Conservation (phyloP, 2,329 filamentous ascomycete genomes). For the Emydomyces testavorans region DNA sequence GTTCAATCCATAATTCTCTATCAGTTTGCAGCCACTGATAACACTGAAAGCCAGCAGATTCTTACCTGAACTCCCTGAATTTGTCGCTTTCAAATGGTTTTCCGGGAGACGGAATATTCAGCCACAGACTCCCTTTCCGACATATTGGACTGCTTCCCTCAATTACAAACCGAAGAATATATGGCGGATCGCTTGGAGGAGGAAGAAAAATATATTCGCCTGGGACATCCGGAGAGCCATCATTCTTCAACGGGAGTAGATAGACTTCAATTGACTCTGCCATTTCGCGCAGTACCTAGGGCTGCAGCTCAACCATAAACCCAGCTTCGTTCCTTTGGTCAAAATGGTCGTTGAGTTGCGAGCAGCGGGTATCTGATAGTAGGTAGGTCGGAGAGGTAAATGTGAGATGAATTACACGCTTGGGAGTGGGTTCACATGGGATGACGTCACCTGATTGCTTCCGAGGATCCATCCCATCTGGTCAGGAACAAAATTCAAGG, state of each 20-base stretch:
- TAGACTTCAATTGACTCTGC: conserved; percentile 47
- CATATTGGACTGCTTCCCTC: conserved; percentile 94
- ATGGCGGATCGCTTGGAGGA: conserved; percentile 58
- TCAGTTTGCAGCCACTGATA: conserved; percentile 8
- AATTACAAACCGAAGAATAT: conserved; percentile 77
- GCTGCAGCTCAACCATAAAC: neutral
- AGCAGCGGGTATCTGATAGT: neutral
- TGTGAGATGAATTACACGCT: neutral
- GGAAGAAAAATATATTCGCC: conserved; percentile 88
- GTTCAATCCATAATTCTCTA: conserved; percentile 49
- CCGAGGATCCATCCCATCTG: neutral
- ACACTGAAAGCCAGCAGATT: neutral
- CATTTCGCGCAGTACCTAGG: neutral
- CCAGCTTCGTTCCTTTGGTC: neutral
- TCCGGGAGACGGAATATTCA: conserved; percentile 77
- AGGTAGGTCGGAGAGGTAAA: neutral
- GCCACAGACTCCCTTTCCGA: conserved; percentile 86
- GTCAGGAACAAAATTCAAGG: conserved; percentile 1
- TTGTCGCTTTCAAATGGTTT: conserved; percentile 62
- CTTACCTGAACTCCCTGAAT: conserved; percentile 84
- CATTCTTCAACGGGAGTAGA: conserved; percentile 78
- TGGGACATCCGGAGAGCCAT: conserved; percentile 79
- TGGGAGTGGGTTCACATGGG: neutral
- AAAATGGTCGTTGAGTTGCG: neutral
- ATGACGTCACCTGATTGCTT: neutral